A percentile compares a stretch with the other conserved stretches of the same genome.
Conservation (phyloP, 2,329 filamentous ascomycete genomes). For the Orbilia quercus region DNA sequence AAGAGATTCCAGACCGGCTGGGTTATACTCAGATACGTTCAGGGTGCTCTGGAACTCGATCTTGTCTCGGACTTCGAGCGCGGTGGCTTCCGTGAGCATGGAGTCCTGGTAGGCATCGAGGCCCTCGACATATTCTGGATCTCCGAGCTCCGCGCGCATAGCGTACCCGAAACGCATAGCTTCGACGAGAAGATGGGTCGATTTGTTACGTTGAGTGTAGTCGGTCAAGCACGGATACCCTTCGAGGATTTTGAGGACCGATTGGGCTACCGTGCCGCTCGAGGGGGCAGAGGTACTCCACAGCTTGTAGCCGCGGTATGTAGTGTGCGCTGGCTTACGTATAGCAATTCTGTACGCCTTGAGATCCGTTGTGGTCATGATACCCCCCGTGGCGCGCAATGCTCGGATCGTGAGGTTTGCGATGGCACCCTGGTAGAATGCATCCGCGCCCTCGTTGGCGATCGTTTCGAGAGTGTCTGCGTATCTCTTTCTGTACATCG, state of each 20-base stretch:
- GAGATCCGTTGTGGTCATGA: constrained; percentile 83
- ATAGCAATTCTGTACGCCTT: constrained; percentile 76
- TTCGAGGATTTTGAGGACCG: constrained; percentile 83
- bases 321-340: constrained; percentile 72
- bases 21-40: constrained; percentile 79
- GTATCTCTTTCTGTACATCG: constrained; percentile 82
- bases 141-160: constrained; percentile 79
- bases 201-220: constrained; percentile 71
- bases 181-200: constrained; percentile 84
- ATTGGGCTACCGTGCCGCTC: constrained; percentile 79
- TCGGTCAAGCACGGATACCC: constrained; percentile 76
- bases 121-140: constrained; percentile 78
- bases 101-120: constrained; percentile 73
- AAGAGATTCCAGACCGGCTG: constrained; percentile 72
- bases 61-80: constrained; percentile 70
- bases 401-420: constrained; percentile 78
- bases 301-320: constrained; percentile 77
- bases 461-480: constrained; percentile 82
- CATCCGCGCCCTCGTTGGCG: constrained; percentile 76
- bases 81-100: constrained; percentile 74
- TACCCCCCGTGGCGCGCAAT: constrained; percentile 78
- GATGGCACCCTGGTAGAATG: constrained; percentile 78
- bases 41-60: constrained; percentile 80
- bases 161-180: constrained; percentile 91
- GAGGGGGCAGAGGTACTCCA: constrained; percentile 78